Conservation (phyloP, 2,329 filamentous ascomycete species). For the Monosporascus sp. region DNA sequence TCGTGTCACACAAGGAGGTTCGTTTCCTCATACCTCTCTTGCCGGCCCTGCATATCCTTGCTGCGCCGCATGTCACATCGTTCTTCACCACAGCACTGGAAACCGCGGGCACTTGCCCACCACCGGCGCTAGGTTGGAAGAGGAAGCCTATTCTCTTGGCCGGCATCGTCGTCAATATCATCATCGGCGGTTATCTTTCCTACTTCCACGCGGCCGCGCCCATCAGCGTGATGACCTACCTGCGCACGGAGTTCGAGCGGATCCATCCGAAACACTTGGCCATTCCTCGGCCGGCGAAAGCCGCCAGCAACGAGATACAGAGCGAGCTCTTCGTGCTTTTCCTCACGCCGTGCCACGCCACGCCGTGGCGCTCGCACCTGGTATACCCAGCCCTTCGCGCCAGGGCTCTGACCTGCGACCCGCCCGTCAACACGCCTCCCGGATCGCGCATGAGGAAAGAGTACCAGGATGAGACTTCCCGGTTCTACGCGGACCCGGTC, state of each 20-base stretch:
- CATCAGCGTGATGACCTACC: slow-evolving; percentile 66
- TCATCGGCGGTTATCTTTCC: slow-evolving; percentile 69
- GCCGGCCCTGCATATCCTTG: slow-evolving; percentile 77
- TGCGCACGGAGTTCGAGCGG: slow-evolving; percentile 68
- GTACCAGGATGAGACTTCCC: slow-evolving; percentile 87
- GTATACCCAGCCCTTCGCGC: slow-evolving; percentile 69
- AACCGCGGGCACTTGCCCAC: slow-evolving; percentile 21
- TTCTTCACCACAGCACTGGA: slow-evolving; percentile 54
- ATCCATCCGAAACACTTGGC: slow-evolving; percentile 42
- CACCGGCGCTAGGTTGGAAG: slow-evolving; percentile 33
- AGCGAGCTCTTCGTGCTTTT: slow-evolving; percentile 66
- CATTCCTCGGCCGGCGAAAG: slow-evolving; percentile 19
- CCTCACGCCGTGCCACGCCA: slow-evolving; percentile 93
- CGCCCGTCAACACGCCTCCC: slow-evolving; percentile 65
- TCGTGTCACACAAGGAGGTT: slow-evolving; percentile 92
- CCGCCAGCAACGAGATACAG: slow-evolving; percentile 19
- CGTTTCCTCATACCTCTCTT: slow-evolving; percentile 94
- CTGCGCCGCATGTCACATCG: slow-evolving; percentile 59
- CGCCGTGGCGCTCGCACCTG: slow-evolving; percentile 88
- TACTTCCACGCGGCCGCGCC: slow-evolving; percentile 77
- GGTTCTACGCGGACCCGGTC: slow-evolving; percentile 69
- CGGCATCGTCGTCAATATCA: slow-evolving; percentile 61
- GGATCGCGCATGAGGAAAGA: slow-evolving; percentile 53
- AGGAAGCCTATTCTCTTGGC: slow-evolving; percentile 52
- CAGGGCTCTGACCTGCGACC: slow-evolving; percentile 86